Conservation (phyloP, 345 rosid species). For the Rhizophora apiculata region DNA sequence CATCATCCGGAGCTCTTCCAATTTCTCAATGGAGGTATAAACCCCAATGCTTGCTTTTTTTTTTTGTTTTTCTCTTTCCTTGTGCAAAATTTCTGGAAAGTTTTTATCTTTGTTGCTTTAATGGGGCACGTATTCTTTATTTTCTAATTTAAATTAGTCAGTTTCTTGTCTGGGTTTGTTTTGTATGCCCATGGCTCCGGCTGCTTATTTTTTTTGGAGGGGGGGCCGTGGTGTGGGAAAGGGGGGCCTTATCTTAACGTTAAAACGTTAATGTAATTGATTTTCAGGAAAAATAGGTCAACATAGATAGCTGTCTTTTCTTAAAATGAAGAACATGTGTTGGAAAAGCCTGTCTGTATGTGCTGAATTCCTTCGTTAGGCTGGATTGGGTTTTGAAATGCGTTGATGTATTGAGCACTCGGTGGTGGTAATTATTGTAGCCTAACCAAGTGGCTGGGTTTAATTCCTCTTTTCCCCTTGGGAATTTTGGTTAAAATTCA, state of each 20-base stretch:
- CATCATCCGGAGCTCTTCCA: constrained; percentile 29
- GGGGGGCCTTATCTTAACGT: background rate
- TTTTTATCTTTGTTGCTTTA: background rate
- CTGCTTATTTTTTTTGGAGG: background rate
- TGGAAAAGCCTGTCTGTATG: background rate
- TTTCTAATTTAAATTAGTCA: constrained; percentile 4
- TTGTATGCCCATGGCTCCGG: background rate
- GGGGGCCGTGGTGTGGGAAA: too few species aligned
- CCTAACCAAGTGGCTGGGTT: too few species aligned
- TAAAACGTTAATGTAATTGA: too few species aligned
- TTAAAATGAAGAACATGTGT: too few species aligned
- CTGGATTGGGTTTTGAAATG: background rate
- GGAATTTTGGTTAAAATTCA: background rate
- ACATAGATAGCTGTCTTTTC: too few species aligned
- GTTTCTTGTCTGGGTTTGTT: constrained; percentile 17
- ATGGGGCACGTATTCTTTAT: background rate
- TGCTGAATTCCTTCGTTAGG: constrained; percentile 2
- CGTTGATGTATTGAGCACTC: background rate
- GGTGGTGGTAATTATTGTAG: background rate
- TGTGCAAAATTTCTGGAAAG: background rate
- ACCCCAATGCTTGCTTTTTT: background rate
- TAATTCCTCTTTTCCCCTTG: too few species aligned
- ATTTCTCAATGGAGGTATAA: constrained; percentile 42
- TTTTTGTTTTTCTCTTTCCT: background rate
- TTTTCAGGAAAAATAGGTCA: too few species aligned